phyloP scores from a whole-genome alignment of 2,329 filamentous ascomycete genomes.

The Boeremia exigua region DNA sequence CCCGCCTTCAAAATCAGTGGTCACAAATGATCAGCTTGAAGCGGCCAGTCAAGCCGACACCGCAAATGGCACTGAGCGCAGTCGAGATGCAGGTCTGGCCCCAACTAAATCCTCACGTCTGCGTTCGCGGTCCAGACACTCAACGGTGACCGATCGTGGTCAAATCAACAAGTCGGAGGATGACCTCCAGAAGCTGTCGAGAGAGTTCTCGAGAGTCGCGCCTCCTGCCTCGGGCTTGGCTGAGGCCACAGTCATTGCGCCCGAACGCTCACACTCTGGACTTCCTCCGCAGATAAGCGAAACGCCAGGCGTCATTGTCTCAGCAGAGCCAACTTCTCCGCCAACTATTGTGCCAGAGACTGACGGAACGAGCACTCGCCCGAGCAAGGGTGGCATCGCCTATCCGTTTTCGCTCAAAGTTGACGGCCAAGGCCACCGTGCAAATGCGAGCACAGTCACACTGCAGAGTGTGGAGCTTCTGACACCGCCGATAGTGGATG shows the following conservation, averaged over 20 bases:
- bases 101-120: constrained; percentile 19
- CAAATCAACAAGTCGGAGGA: constrained; percentile 33
- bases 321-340: constrained; percentile 33
- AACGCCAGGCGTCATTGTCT: constrained; percentile 28
- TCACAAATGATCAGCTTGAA: constrained; percentile 22
- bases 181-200: constrained; percentile 20
- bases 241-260: constrained; percentile 37
- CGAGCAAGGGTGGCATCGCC: constrained; percentile 71
- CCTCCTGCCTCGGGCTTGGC: constrained; percentile 31
- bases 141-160: constrained; percentile 42
- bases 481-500: constrained; percentile 29
- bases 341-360: constrained; percentile 54
- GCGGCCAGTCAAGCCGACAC: constrained; percentile 42
- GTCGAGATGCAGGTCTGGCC: constrained; percentile 12
- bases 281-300: constrained; percentile 24
- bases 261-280: constrained; percentile 35
- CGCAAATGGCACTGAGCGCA: constrained; percentile 26
- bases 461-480: constrained; percentile 52
- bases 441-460: constrained; percentile 74
- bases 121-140: constrained; percentile 39
- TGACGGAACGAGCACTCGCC: constrained; percentile 64
- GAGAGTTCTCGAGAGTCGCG: constrained; percentile 21
- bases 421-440: constrained; percentile 48
- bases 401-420: constrained; percentile 75
- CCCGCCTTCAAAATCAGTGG: constrained; percentile 2